Conservation (phyloP, 352 stramenopile genomes). For the Globisporangium spiculum region DNA sequence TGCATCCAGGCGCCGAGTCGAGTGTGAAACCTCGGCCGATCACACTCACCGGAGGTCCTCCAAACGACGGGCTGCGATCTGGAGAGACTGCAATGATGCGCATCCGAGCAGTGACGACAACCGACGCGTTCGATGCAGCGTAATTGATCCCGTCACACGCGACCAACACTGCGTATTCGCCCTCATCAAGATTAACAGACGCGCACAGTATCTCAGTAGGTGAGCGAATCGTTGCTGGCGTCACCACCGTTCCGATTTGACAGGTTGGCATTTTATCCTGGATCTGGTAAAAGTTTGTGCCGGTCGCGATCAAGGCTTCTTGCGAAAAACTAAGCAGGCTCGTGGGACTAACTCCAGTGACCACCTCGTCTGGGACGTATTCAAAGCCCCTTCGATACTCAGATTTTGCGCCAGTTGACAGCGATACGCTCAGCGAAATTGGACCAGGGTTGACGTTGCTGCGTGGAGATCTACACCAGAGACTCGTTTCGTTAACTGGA, state of each 20-base stretch:
- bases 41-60: constrained; percentile 23
- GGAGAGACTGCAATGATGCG: constrained; percentile 25
- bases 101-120: constrained; percentile 21
- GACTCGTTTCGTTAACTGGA: constrained; percentile 7
- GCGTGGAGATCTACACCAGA: constrained; percentile 26
- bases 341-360: constrained; percentile 24
- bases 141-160: constrained; percentile 43
- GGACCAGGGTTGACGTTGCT: constrained; percentile 7
- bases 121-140: constrained; percentile 12
- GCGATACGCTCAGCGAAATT: constrained; percentile 24
- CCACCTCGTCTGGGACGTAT: constrained; percentile 29
- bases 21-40: constrained; percentile 24
- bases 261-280: constrained; percentile 21
- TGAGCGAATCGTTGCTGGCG: constrained; percentile 24
- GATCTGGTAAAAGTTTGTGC: constrained; percentile 26
- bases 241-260: constrained; percentile 20
- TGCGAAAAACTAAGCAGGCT: constrained; percentile 6
- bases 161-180: constrained; percentile 28
- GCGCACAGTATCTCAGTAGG: constrained; percentile 23
- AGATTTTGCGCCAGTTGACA: background rate
- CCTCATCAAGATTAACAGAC: constrained; percentile 8
- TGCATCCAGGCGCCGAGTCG: constrained; percentile 16
- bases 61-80: constrained; percentile 17
- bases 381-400: constrained; percentile 1
- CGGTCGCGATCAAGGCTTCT: constrained; percentile 20